A percentile compares a stretch with the other conserved stretches of the same genome.
These are phyloP conservation scores for Phoenix dactylifera DNA, from an alignment of 176 grass and related monocot species.

Conservation along the genomic window DNA sequence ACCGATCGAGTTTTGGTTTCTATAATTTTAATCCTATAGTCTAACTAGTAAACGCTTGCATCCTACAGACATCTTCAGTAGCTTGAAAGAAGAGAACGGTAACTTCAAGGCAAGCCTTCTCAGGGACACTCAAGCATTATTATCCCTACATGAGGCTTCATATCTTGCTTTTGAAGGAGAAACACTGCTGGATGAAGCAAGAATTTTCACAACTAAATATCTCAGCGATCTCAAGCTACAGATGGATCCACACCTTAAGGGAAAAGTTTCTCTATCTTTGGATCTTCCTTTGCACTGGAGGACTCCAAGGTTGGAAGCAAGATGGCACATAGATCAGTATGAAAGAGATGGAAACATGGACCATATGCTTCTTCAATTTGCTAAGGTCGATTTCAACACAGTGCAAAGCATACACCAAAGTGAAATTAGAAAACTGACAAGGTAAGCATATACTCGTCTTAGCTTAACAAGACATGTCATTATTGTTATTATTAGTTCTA, in stretches of 20 bases:
- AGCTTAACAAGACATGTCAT: too few species aligned
- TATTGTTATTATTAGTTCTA: too few species aligned
- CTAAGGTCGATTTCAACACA: slow-evolving; percentile 33
- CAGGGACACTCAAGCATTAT: slow-evolving; percentile 6
- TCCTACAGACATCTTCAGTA: slow-evolving; percentile 16
- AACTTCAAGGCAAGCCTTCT: background rate
- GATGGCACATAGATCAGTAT: slow-evolving; percentile 34
- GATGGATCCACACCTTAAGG: background rate
- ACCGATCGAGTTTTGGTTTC: too few species aligned
- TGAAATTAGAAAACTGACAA: slow-evolving; percentile 18
- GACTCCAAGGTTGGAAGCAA: slow-evolving; percentile 27
- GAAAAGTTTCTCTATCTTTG: slow-evolving; percentile 9
- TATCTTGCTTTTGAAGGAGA: slow-evolving; percentile 27
- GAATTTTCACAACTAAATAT: slow-evolving; percentile 5
- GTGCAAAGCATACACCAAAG: slow-evolving; percentile 30
- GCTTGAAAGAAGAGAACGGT: slow-evolving; percentile 15
- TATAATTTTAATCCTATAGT: too few species aligned
- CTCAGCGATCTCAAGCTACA: background rate
- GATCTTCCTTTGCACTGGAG: slow-evolving; percentile 31
- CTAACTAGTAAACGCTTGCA: too few species aligned
- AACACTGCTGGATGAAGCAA: slow-evolving; percentile 17
- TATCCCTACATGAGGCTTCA: slow-evolving; percentile 37
- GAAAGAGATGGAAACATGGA: background rate
- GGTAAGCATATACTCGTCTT: slow-evolving; percentile 9
- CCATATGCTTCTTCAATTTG: slow-evolving; percentile 23